These are phyloP conservation scores for Hypocrella siamensis DNA, from an alignment of 2,329 filamentous ascomycete species.

Conservation along the genomic window DNA sequence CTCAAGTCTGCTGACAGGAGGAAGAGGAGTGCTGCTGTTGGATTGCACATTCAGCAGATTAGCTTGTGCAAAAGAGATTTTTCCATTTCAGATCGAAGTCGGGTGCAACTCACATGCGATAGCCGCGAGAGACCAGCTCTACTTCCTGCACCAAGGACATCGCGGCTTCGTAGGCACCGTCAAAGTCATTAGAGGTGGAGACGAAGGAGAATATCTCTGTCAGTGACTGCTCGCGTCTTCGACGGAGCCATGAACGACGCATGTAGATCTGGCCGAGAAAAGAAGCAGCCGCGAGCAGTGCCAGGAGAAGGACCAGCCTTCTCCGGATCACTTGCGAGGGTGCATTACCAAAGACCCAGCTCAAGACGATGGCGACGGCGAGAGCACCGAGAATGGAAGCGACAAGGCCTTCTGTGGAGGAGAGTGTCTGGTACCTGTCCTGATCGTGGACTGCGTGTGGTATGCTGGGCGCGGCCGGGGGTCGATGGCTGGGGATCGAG, in stretches of 20 bases:
- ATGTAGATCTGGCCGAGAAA: constrained; percentile 51
- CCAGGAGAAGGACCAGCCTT: constrained; percentile 30
- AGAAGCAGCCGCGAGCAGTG: constrained; percentile 38
- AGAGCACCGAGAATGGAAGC: constrained; percentile 37
- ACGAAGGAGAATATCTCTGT: constrained; percentile 54
- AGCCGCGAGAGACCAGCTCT: constrained; percentile 85
- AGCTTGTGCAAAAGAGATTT: neutral
- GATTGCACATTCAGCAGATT: neutral
- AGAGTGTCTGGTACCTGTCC: constrained; percentile 12
- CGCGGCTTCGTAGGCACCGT: constrained; percentile 59
- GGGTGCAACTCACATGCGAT: constrained; percentile 51
- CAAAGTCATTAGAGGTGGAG: constrained; percentile 62
- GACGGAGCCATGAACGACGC: constrained; percentile 67
- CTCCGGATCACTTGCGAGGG: constrained; percentile 39
- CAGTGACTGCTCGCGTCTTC: constrained; percentile 60
- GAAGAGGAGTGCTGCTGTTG: constrained; percentile 68
- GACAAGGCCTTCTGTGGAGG: constrained; percentile 29
- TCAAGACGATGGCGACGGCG: constrained; percentile 53
- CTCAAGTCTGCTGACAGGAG: constrained; percentile 84
- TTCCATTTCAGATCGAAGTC: no score
- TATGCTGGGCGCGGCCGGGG: constrained; percentile 8
- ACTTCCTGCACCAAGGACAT: constrained; percentile 82
- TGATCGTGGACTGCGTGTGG: constrained; percentile 5
- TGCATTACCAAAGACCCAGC: constrained; percentile 47
- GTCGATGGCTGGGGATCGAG: constrained; percentile 27